Conservation (phyloP, 345 rosid species). For the Erodium maritimum region DNA sequence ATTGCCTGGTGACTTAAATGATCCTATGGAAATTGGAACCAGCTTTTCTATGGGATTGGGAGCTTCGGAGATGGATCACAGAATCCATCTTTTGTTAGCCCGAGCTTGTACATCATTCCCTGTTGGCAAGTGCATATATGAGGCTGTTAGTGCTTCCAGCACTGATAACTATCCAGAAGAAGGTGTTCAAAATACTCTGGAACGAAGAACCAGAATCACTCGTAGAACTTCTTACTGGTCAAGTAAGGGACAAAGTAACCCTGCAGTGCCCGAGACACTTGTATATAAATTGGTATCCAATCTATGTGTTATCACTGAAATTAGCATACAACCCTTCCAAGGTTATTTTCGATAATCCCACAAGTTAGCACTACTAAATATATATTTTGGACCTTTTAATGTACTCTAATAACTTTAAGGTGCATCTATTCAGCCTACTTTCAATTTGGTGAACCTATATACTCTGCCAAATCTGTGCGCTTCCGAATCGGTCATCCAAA, state of each 20-base stretch:
- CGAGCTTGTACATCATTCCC: slow-evolving; percentile 30
- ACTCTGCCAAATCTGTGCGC: slow-evolving; percentile 65
- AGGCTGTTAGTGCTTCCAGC: slow-evolving; percentile 73
- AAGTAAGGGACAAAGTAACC: slow-evolving; percentile 55
- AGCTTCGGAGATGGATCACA: slow-evolving; percentile 51
- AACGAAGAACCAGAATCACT: slow-evolving; percentile 32
- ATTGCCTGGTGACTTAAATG: slow-evolving; percentile 4
- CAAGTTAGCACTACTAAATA: not conserved
- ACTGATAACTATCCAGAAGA: slow-evolving; percentile 85
- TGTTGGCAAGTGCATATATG: slow-evolving; percentile 34
- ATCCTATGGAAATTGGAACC: slow-evolving; percentile 36
- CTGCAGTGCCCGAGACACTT: slow-evolving; percentile 81
- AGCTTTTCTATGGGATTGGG: slow-evolving; percentile 34
- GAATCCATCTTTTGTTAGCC: slow-evolving; percentile 51
- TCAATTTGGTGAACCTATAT: slow-evolving; percentile 58
- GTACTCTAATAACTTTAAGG: slow-evolving; percentile 9
- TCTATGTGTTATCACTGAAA: slow-evolving; percentile 60
- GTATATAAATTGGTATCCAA: slow-evolving; percentile 51
- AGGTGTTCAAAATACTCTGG: slow-evolving; percentile 63
- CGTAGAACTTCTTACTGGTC: slow-evolving; percentile 84
- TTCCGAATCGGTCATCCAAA: slow-evolving; percentile 57
- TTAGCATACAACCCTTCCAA: slow-evolving; percentile 66
- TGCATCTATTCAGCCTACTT: slow-evolving; percentile 58
- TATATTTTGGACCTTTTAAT: not conserved
- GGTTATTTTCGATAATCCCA: slow-evolving; percentile 26